Percentiles rank a stretch among this genome's conserved stretches.
phyloP scores from a whole-genome alignment of 2,329 filamentous ascomycete species.

The Pyricularia pennisetigena region DNA sequence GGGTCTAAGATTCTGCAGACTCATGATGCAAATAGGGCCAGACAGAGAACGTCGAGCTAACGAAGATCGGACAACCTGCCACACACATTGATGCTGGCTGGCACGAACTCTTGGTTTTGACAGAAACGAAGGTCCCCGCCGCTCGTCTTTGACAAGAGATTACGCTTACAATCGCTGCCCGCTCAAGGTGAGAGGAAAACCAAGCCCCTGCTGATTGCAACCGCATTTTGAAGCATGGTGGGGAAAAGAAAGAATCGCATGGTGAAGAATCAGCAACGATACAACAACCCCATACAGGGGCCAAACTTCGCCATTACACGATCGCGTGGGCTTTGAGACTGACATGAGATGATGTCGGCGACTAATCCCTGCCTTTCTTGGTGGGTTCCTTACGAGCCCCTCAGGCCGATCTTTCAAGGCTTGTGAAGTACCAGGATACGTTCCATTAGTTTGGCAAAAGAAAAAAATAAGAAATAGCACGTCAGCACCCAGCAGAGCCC shows the following conservation, averaged over 20 bases:
- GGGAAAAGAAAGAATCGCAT: not conserved
- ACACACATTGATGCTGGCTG: not conserved
- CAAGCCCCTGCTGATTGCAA: not conserved
- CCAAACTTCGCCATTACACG: not conserved
- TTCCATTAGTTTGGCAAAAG: too few relatives aligned
- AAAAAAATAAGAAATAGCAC: too few relatives aligned
- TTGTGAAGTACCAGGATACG: not conserved
- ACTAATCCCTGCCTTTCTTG: not conserved
- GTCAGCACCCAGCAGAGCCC: not conserved
- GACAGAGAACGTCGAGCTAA: too few relatives aligned
- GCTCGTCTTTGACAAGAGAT: not conserved
- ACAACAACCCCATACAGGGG: not conserved
- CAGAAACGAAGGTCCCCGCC: not conserved
- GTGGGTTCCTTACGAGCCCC: not conserved
- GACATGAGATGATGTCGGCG: not conserved
- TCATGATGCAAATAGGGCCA: not conserved
- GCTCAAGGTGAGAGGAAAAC: too few relatives aligned
- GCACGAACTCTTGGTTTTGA: not conserved
- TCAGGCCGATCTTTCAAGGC: not conserved
- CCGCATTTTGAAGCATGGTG: not conserved
- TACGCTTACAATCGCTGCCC: not conserved
- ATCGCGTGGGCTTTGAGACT: not conserved
- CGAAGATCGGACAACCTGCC: not conserved
- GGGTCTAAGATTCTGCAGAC: not conserved
- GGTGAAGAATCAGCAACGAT: not conserved